Evolutionary conservation across 352 stramenopile species (phyloP), one percentile per base, ranked within the genome.

Genomic region (Pythium brassicae): DNA sequence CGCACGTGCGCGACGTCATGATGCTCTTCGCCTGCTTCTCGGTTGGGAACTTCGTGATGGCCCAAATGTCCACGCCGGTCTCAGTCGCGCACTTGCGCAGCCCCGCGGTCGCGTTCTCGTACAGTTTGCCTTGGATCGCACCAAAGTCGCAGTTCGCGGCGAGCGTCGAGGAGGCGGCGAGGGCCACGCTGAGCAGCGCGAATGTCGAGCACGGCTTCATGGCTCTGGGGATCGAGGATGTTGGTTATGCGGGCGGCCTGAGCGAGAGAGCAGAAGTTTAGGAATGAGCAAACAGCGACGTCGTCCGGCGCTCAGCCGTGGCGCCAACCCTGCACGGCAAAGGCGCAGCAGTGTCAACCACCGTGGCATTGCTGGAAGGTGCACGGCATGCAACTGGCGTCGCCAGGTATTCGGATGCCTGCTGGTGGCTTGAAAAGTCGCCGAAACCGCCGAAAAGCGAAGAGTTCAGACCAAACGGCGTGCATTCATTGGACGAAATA

Each of bases 41-140:
- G 10, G 71, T 86, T 8, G 78, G 76, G 50, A 85, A 77, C 10
- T 37, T 37, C 8, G 12, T 51, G 29, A 79, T 27, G 10, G 51
- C 27, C 53, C 72, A 89, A 27, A 89, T 76, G 53, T 89, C 70
- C n/a, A 76, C 57, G 42, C 74, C 74, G 2, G 74, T 81, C 26
- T 62, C 62, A 32, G 50, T 73, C 7, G 65, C 62, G 40, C 70
- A 70, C 53, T 70, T 73, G 35, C 57, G 51, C 23, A 77, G 57
- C 6, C 69, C 69, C 10, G 57, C 62, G 5, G 78, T 89, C 32
- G 63, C 74, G 57, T 89, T 89, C 22, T 66, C 8, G 25, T 74
- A 69, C 25, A 89, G 58, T 27, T 59, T 79, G 57, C 59, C 53
- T 46, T 87, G 35, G 46, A 89, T 87, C 29, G 57, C 61, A 15